phyloP scores from a whole-genome alignment of 495 filamentous ascomycete species.

The Daldinia caldariorum region DNA sequence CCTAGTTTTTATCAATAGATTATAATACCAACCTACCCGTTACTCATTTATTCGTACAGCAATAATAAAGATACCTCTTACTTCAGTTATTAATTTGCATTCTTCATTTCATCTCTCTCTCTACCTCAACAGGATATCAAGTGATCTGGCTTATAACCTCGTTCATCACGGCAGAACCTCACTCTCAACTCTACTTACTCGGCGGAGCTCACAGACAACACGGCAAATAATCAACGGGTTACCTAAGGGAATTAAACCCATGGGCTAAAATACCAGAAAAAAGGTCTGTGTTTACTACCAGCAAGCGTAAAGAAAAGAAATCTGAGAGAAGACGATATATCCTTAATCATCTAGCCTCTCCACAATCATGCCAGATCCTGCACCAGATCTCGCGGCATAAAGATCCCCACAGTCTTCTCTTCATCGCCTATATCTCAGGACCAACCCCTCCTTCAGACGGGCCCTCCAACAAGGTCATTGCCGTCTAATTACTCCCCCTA shows the following conservation, averaged over 20 bases:
- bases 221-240: background rate
- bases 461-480: background rate
- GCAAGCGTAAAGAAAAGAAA: slow-evolving; percentile 35
- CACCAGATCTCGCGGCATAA: slow-evolving; percentile 16
- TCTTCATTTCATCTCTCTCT: too few relatives aligned
- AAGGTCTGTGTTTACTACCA: slow-evolving; percentile 35
- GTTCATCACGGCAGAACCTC: background rate
- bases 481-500: slow-evolving; percentile 1
- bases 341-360: slow-evolving; percentile 36
- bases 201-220: background rate
- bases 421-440: slow-evolving; percentile 11
- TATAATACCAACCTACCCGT: too few relatives aligned
- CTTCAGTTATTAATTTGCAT: too few relatives aligned
- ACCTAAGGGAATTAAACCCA: background rate
- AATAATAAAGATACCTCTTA: too few relatives aligned
- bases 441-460: background rate
- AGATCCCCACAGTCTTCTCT: slow-evolving; percentile 18
- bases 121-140: too few relatives aligned
- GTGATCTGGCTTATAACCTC: background rate
- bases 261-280: background rate
- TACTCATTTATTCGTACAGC: too few relatives aligned
- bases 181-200: background rate
- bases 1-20: too few relatives aligned
- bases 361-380: slow-evolving; percentile 5
- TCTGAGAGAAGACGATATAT: slow-evolving; percentile 33